Conservation (phyloP, 2,329 filamentous ascomycete species). For the Lasiodiplodia citricola region DNA sequence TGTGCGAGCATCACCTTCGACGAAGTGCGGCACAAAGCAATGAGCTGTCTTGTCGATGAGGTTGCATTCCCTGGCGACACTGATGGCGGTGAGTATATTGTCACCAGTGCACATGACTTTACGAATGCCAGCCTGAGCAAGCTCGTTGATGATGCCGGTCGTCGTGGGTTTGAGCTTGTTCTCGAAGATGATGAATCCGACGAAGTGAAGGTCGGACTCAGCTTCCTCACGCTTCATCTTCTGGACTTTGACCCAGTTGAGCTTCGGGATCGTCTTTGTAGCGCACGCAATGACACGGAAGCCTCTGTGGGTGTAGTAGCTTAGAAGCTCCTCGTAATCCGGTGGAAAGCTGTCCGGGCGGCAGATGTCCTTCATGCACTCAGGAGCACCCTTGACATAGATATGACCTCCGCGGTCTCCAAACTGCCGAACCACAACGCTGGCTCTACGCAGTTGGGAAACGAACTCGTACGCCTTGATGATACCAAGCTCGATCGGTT, state of each 20-base stretch:
- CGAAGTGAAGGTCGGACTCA: conserved; percentile 82
- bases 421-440: conserved; percentile 89
- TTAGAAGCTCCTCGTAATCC: conserved; percentile 88
- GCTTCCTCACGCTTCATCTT: conserved; percentile 89
- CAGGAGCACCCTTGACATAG: conserved; percentile 95
- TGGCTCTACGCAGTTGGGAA: conserved; percentile 87
- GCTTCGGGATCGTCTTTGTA: conserved; percentile 81
- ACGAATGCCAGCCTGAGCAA: conserved; percentile 81
- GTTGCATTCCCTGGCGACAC: conserved; percentile 87
- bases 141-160: conserved; percentile 77
- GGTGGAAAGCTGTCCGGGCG: conserved; percentile 79
- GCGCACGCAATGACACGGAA: conserved; percentile 97
- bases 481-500: conserved; percentile 82
- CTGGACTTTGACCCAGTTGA: conserved; percentile 93
- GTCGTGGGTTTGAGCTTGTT: conserved; percentile 96
- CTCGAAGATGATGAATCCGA: conserved; percentile 97
- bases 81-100: conserved; percentile 96
- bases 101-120: conserved; percentile 97
- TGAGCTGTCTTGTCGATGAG: conserved; percentile 81
- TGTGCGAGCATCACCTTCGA: conserved; percentile 76
- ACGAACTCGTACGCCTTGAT: conserved; percentile 93
- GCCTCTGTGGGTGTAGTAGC: conserved; percentile 91
- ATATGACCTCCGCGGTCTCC: conserved; percentile 83
- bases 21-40: conserved; percentile 91
- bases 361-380: conserved; percentile 96